These are phyloP conservation scores for Aspergillus nomiae DNA, from an alignment of 2,329 filamentous ascomycete genomes.

Conservation along the genomic window DNA sequence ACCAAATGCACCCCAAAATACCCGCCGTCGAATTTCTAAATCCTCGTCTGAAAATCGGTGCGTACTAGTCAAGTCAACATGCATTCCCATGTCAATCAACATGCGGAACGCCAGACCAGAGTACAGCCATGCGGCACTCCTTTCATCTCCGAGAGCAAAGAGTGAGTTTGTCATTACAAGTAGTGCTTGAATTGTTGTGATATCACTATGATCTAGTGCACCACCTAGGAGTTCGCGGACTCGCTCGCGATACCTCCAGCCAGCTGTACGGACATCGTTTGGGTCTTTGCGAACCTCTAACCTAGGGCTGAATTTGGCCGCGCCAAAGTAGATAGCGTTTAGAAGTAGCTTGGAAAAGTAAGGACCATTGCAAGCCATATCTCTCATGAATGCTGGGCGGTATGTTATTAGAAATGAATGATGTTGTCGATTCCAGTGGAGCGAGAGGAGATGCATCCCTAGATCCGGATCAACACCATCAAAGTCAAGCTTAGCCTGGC, in stretches of 20 bases:
- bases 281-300: conserved; percentile 49
- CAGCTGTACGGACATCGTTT: conserved; percentile 51
- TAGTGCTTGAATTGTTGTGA: conserved; percentile 58
- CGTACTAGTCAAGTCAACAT: conserved; percentile 37
- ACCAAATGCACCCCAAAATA: conserved; percentile 18
- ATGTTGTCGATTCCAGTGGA: conserved; percentile 8
- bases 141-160: conserved; percentile 54
- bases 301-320: conserved; percentile 51
- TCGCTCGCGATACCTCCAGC: conserved; percentile 51
- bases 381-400: conserved; percentile 15
- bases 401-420: conserved; percentile 1
- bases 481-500: conserved; percentile 8
- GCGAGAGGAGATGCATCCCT: conserved; percentile 1
- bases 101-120: conserved; percentile 55
- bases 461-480: conserved; percentile 4
- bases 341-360: conserved; percentile 57
- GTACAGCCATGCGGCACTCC: conserved; percentile 57
- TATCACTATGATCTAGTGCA: conserved; percentile 51
- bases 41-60: conserved; percentile 28
- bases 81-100: conserved; percentile 55
- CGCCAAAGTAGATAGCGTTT: conserved; percentile 46
- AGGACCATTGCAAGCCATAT: conserved; percentile 36
- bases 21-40: conserved; percentile 30
- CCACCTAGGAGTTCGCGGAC: conserved; percentile 51
- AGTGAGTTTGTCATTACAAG: conserved; percentile 55